Evolutionary conservation across 495 filamentous ascomycete genomes (phyloP).

Genomic region (Oidiodendron maius): DNA sequence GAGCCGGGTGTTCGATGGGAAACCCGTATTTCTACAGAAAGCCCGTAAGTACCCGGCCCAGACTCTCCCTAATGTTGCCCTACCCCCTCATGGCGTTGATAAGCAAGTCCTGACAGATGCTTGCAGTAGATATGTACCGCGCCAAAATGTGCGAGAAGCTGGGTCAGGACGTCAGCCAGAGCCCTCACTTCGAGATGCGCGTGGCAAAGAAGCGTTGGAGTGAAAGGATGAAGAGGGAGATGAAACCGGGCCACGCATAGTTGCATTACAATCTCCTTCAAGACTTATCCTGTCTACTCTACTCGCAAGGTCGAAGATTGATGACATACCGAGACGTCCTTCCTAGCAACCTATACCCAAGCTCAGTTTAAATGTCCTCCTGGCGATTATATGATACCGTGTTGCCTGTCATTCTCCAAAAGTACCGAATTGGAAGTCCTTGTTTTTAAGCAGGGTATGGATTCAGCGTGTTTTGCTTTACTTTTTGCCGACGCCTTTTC

Average conservation of each 20-base stretch:
- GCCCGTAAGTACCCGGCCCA: constrained; percentile 62
- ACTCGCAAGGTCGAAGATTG: too few species aligned
- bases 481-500: too few species aligned
- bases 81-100: background rate
- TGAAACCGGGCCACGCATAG: background rate
- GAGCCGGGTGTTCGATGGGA: constrained; percentile 76
- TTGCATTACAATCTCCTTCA: background rate
- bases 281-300: too few species aligned
- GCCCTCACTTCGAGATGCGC: constrained; percentile 84
- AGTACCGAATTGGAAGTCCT: too few species aligned
- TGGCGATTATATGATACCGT: too few species aligned
- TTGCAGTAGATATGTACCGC: constrained; percentile 83
- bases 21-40: constrained; percentile 85
- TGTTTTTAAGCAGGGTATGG: too few species aligned
- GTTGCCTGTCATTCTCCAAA: too few species aligned
- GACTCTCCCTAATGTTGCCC: background rate
- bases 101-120: background rate
- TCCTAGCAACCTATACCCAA: too few species aligned
- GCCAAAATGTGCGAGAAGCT: constrained; percentile 79
- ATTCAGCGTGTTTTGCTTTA: too few species aligned
- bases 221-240: constrained; percentile 42
- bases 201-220: constrained; percentile 81
- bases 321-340: too few species aligned
- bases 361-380: too few species aligned
- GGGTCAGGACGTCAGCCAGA: constrained; percentile 62